Evolutionary conservation across 2,329 filamentous ascomycete genomes (phyloP), one percentile per base, ranked within the genome.

Genomic region (Phaeosphaeriaceae sp.): DNA sequence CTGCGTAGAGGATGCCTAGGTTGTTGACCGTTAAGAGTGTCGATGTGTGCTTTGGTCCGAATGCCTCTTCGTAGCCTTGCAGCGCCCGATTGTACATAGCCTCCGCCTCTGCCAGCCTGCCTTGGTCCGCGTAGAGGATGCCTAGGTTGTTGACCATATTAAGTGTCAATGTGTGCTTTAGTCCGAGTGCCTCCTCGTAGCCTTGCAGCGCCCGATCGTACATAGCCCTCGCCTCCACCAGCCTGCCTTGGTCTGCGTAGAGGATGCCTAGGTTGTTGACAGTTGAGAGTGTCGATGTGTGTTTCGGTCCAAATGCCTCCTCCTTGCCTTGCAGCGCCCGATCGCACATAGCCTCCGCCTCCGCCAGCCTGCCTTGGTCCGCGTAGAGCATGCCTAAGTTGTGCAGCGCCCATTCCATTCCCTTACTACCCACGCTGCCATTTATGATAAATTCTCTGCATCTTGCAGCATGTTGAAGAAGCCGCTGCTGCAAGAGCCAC

Each of bases 261-360:
- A 36, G 31, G 31, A 3, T 36, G 31, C 13, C 9, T 13, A 51
- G 33, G 56, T 54, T 58, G 41, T 53, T 54, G 41, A 58, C 51
- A 22, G 41, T 54, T 7, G 22, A 1, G 22, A 58, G 56, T 55
- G 65, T 70, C n/a, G 61, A 62, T 56, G 57, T 55, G 40, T 62
- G 60, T 20, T 62, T 36, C 36, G 46, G 46, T 19, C 59, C 50
- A 25, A 40, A 36, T 55, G 54, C 56, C 53, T 66, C 51, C 58
- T 68, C 63, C 6, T 46, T 50, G 17, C 63, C 63, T 58, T 60
- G 56, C 40, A 68, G 58, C 46, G 63, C 61, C 54, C 65, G 51
- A 33, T 54, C 27, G 45, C 46, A 58, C 56, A 54, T 58, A 31
- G 10, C 6, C 40, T 52, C 50, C n/a, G 63, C 62, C 47, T 62